Conservation (phyloP, 495 filamentous ascomycete species). For the Bathelium albidoporum region DNA sequence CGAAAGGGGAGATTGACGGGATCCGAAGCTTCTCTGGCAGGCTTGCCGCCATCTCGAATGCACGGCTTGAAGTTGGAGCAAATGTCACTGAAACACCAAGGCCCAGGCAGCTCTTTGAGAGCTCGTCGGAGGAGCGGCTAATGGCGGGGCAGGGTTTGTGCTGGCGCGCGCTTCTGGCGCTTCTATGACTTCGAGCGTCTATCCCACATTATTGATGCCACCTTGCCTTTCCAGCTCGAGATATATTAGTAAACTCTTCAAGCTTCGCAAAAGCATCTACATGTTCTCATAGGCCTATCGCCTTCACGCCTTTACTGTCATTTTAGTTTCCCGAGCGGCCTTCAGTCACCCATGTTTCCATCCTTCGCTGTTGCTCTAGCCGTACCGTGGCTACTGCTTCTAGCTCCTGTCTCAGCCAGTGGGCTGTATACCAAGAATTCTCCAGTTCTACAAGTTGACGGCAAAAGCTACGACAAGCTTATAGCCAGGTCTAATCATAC, state of each 20-base stretch:
- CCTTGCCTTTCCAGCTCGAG: constrained; percentile 1
- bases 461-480: constrained; percentile 71
- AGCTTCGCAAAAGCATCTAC: not conserved
- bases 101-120: not conserved
- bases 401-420: constrained; percentile 53
- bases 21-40: constrained; percentile 67
- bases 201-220: constrained; percentile 4
- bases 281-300: not conserved
- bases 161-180: not conserved
- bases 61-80: not conserved
- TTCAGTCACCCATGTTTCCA: constrained; percentile 27
- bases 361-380: constrained; percentile 27
- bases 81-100: not conserved
- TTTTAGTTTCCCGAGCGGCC: constrained; percentile 1
- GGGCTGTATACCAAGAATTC: constrained; percentile 79
- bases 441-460: constrained; percentile 75
- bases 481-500: constrained; percentile 86
- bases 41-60: constrained; percentile 50
- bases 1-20: constrained; percentile 69
- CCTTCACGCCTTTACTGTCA: not conserved
- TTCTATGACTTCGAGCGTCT: not conserved
- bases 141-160: not conserved
- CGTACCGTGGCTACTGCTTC: constrained; percentile 43
- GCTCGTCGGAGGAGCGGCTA: not conserved
- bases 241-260: no score